Evolutionary conservation across 179 eudicot genomes (phyloP).

Genomic region (Spinacia oleracea): DNA sequence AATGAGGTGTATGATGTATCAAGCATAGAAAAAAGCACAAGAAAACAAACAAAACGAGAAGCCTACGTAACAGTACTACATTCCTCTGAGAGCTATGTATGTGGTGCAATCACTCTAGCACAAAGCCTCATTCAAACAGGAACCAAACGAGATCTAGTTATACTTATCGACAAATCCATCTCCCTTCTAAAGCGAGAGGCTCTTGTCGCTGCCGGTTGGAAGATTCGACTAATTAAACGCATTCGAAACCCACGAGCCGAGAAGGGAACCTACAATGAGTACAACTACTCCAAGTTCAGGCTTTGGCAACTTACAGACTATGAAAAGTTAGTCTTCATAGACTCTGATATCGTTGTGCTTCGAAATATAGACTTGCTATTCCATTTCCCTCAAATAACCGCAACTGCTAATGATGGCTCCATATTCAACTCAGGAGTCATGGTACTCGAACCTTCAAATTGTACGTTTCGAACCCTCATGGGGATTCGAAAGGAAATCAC

Average conservation of each 20-base stretch:
- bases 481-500: constrained; percentile 50
- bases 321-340: constrained; percentile 74
- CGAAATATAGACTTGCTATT: constrained; percentile 77
- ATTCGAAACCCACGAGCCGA: constrained; percentile 79
- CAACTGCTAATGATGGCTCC: constrained; percentile 71
- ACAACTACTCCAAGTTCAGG: constrained; percentile 88
- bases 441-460: constrained; percentile 91
- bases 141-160: constrained; percentile 76
- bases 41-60: constrained; percentile 41
- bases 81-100: constrained; percentile 79
- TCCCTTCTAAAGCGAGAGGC: constrained; percentile 55
- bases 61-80: constrained; percentile 92
- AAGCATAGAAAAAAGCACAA: constrained; percentile 36
- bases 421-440: constrained; percentile 92
- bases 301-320: constrained; percentile 91
- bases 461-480: constrained; percentile 77
- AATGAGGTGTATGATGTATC: constrained; percentile 59
- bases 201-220: constrained; percentile 74
- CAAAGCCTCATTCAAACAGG: constrained; percentile 68
- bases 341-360: constrained; percentile 66
- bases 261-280: constrained; percentile 74
- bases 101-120: constrained; percentile 88
- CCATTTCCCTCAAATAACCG: constrained; percentile 77
- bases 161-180: constrained; percentile 80
- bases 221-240: constrained; percentile 65